These are phyloP conservation scores for Pichia sp. DNA, from an alignment of 1,139 yeast species.

Conservation along the genomic window DNA sequence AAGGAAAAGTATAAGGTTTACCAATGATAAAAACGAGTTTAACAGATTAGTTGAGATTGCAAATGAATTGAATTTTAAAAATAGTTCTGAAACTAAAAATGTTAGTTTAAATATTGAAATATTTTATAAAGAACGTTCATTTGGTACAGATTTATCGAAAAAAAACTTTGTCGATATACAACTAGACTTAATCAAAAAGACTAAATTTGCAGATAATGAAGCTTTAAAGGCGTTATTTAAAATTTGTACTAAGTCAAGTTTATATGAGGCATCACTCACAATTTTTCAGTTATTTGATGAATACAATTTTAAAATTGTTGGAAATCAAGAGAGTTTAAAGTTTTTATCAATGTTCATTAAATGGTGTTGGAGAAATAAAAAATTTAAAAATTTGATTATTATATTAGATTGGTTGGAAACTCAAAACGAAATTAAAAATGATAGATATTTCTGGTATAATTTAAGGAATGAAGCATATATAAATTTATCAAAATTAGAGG, in stretches of 20 bases:
- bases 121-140: conserved; percentile 19
- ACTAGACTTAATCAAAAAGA: conserved; percentile 4
- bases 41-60: conserved; percentile 14
- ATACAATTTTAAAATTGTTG: conserved; percentile 3
- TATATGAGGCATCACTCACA: conserved; percentile 6
- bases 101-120: conserved; percentile 16
- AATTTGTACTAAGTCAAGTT: conserved; percentile 11
- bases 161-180: conserved; percentile 9
- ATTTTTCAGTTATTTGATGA: conserved; percentile 6
- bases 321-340: conserved; percentile 17
- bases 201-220: conserved; percentile 5
- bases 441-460: conserved; percentile 16
- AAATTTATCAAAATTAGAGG: conserved; percentile 1
- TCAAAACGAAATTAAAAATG: conserved; percentile 16
- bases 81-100: conserved; percentile 10
- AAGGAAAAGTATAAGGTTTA: conserved; percentile 17
- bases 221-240: conserved; percentile 13
- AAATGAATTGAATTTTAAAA: conserved; percentile 13
- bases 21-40: conserved; percentile 16
- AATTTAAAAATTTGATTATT: conserved; percentile 17
- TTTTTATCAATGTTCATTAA: conserved; percentile 19
- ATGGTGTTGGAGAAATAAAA: conserved; percentile 16
- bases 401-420: conserved; percentile 20
- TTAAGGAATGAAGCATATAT: conserved; percentile 9
- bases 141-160: conserved; percentile 9